Percentiles rank a stretch among this genome's conserved stretches.
Conservation (phyloP, 139 green algal genomes). For the Haematococcus sp. region DNA sequence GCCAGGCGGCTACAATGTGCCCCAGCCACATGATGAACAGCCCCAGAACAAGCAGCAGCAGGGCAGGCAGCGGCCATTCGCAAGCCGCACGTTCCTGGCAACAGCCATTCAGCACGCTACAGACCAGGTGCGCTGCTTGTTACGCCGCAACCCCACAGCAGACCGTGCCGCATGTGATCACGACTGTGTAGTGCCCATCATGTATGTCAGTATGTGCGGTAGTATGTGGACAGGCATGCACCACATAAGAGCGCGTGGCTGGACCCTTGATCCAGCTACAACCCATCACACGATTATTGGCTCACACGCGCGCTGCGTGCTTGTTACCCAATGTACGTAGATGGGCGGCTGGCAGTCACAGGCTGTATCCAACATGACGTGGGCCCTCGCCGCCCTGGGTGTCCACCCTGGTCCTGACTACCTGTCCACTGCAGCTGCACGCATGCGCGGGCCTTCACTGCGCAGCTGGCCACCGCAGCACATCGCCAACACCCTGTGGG, state of each 20-base stretch:
- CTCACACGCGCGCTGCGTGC: no score
- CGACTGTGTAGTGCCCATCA: no score
- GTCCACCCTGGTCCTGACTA: constrained; percentile 16
- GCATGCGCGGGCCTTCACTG: not conserved
- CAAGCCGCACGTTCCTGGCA: no score
- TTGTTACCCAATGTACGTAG: not conserved
- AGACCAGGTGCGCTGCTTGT: no score
- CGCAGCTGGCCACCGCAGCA: constrained; percentile 35
- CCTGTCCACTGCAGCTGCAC: not conserved
- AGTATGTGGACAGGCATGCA: no score
- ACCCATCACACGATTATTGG: no score
- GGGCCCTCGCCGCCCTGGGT: constrained; percentile 50
- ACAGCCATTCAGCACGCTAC: no score
- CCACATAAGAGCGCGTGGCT: no score
- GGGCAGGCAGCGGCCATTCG: not conserved
- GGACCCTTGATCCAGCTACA: no score
- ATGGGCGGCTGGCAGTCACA: constrained; percentile 21
- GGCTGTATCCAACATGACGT: constrained; percentile 53
- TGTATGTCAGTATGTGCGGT: no score
- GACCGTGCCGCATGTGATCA: no score
- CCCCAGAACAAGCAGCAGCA: not conserved
- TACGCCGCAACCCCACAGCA: no score
- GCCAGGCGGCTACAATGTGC: constrained; percentile 23
- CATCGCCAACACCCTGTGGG: constrained; percentile 61
- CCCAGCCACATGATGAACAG: not conserved